Percentiles rank a stretch among this genome's conserved stretches.
Conservation (phyloP, 139 green algal genomes). For the Trebouxia sp. region DNA sequence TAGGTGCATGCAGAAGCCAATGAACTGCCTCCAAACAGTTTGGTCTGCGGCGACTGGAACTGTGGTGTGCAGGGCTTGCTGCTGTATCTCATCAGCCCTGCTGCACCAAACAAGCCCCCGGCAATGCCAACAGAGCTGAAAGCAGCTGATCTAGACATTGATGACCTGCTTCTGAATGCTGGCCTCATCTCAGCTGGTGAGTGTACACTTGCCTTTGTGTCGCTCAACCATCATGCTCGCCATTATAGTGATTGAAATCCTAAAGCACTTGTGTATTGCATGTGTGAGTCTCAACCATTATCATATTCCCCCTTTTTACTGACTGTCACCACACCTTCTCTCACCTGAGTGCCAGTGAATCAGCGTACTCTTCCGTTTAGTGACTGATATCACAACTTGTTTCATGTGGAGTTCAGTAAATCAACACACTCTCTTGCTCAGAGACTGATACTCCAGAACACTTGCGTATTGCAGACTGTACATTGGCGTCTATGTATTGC, state of each 20-base stretch:
- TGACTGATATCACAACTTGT: too few relatives aligned
- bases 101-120: neutral
- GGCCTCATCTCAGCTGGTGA: conserved; percentile 44
- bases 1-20: neutral
- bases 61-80: conserved; percentile 52
- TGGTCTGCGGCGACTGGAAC: too few relatives aligned
- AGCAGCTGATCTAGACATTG: conserved; percentile 49
- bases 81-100: conserved; percentile 56
- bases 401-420: too few relatives aligned
- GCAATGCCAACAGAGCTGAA: conserved; percentile 11
- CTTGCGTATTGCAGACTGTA: too few relatives aligned
- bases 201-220: too few relatives aligned
- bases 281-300: neutral
- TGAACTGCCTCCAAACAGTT: neutral
- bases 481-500: too few relatives aligned
- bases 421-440: too few relatives aligned
- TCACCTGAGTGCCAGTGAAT: neutral
- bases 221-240: neutral
- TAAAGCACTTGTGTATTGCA: neutral
- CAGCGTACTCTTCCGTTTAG: neutral
- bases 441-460: too few relatives aligned
- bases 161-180: conserved; percentile 48
- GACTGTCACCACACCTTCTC: neutral
- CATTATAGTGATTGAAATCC: neutral
- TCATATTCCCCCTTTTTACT: neutral